A percentile compares a stretch with the other conserved stretches of the same genome.
phyloP scores from a whole-genome alignment of 1,284 basidiomycete genomes.

The Takashimella tepidaria region DNA sequence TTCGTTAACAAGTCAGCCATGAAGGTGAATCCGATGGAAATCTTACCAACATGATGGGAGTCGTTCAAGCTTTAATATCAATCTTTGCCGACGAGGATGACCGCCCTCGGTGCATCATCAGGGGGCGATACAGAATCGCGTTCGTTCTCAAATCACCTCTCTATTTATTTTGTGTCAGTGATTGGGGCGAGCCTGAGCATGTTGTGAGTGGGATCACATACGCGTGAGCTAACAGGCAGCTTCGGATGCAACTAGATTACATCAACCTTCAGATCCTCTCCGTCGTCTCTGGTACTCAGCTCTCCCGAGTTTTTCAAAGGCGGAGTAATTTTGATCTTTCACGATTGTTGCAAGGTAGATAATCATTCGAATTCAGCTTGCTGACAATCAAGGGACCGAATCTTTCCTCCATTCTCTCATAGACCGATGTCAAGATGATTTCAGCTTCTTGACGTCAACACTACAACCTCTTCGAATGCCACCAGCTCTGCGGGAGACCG shows the following conservation, averaged over 20 bases:
- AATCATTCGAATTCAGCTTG: neutral
- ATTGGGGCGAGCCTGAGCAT: conserved; percentile 89
- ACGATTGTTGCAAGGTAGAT: conserved; percentile 69
- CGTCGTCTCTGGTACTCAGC: conserved; percentile 77
- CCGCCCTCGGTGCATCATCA: conserved; percentile 56
- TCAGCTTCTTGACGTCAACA: conserved; percentile 73
- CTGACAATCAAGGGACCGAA: conserved; percentile 83
- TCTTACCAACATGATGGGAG: conserved; percentile 75
- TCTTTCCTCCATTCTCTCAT: conserved; percentile 69
- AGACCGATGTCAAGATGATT: conserved; percentile 64
- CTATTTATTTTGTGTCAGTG: conserved; percentile 83
- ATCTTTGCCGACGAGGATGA: conserved; percentile 76
- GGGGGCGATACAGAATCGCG: conserved; percentile 68
- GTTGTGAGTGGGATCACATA: conserved; percentile 60
- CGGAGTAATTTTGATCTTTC: conserved; percentile 88
- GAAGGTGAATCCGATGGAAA: conserved; percentile 52
- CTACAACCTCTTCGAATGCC: conserved; percentile 75
- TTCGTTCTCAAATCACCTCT: conserved; percentile 81
- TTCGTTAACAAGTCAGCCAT: conserved; percentile 19
- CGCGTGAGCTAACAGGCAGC: conserved; percentile 53
- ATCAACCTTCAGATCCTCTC: conserved; percentile 88
- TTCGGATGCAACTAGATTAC: conserved; percentile 87
- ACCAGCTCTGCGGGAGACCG: conserved; percentile 59
- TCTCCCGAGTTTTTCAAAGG: conserved; percentile 77
- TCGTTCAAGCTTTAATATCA: conserved; percentile 92